These are phyloP conservation scores for Agrocybe chaxingu DNA, from an alignment of 768 basidiomycete species.

Conservation along the genomic window DNA sequence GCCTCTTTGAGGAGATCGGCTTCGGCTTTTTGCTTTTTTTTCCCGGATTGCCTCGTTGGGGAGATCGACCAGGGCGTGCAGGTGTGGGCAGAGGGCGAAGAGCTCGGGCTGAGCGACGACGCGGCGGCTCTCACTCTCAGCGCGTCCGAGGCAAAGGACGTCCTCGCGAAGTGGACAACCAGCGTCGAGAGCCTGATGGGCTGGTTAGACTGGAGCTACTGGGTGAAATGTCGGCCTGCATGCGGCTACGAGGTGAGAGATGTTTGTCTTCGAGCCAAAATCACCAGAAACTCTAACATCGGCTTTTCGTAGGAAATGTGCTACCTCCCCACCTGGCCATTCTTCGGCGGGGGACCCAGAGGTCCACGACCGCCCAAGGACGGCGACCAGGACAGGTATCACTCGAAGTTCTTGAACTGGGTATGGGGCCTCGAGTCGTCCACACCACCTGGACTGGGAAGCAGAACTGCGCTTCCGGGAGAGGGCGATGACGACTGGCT, in stretches of 20 bases:
- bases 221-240: constrained; percentile 44
- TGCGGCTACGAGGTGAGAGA: constrained; percentile 42
- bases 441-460: too few relatives aligned
- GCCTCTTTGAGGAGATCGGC: background rate
- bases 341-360: constrained; percentile 14
- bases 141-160: background rate
- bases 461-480: background rate
- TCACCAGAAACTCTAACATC: background rate
- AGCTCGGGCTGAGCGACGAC: constrained; percentile 18
- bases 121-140: background rate
- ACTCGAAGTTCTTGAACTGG: too few relatives aligned
- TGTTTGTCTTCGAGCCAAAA: background rate
- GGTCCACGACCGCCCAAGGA: background rate
- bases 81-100: constrained; percentile 39
- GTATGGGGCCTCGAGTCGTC: too few relatives aligned
- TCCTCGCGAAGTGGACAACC: constrained; percentile 26
- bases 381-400: background rate
- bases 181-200: constrained; percentile 35
- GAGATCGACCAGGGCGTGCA: background rate
- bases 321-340: constrained; percentile 43
- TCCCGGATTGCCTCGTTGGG: too few relatives aligned
- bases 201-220: constrained; percentile 54
- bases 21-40: background rate
- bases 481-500: constrained; percentile 13
- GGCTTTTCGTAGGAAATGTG: constrained; percentile 33